These are phyloP conservation scores for Vanderwaltozyma tropicalis DNA, from an alignment of 805 yeast species.

Conservation along the genomic window DNA sequence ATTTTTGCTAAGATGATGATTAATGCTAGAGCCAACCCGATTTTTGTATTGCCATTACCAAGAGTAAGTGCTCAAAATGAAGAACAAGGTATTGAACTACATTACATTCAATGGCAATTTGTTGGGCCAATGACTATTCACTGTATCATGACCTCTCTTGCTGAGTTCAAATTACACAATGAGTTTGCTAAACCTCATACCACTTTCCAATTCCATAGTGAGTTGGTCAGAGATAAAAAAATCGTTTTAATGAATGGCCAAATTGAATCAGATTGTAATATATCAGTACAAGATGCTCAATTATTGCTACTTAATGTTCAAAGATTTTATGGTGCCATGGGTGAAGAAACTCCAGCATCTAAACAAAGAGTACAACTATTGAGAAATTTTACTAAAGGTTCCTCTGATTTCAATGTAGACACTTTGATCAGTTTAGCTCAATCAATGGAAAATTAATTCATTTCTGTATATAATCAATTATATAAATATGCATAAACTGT, in stretches of 20 bases:
- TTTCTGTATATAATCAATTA: neutral
- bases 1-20: conserved; percentile 55
- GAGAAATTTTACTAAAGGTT: conserved; percentile 60
- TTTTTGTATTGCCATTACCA: conserved; percentile 86
- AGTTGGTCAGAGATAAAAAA: conserved; percentile 47
- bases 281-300: conserved; percentile 69
- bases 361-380: conserved; percentile 48
- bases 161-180: conserved; percentile 81
- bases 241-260: conserved; percentile 79
- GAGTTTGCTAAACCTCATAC: conserved; percentile 96
- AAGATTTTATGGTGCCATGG: conserved; percentile 70
- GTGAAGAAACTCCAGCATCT: conserved; percentile 32
- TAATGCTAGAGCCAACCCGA: conserved; percentile 64
- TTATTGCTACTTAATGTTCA: conserved; percentile 65
- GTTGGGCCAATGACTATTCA: conserved; percentile 78
- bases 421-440: conserved; percentile 62
- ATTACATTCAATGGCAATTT: conserved; percentile 88
- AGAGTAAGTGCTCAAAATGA: conserved; percentile 37
- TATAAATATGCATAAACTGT: neutral
- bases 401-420: conserved; percentile 54
- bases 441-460: conserved; percentile 40
- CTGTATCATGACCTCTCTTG: conserved; percentile 81
- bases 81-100: conserved; percentile 58
- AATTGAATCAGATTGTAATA: conserved; percentile 59
- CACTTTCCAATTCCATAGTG: conserved; percentile 78